Conservation (phyloP, 495 filamentous ascomycete genomes). For the Podospora pseudoanserina region DNA sequence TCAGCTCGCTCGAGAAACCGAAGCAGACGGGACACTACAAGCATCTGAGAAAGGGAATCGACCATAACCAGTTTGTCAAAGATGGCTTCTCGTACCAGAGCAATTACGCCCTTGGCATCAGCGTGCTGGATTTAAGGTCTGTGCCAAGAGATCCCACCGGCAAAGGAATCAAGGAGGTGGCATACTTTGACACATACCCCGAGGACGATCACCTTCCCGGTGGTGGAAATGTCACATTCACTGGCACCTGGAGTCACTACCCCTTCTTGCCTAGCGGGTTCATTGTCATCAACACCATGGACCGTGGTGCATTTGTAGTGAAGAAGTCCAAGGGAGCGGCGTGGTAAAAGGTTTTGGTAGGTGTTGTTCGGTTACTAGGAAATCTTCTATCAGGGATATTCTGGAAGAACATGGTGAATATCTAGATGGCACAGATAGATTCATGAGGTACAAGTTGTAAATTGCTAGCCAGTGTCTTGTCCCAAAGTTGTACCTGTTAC, state of each 20-base stretch:
- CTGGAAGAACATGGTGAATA: too few relatives aligned
- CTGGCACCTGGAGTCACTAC: slow-evolving; percentile 52
- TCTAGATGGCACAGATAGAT: too few relatives aligned
- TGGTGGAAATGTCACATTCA: slow-evolving; percentile 42
- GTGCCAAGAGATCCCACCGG: slow-evolving; percentile 38
- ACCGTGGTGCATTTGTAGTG: slow-evolving; percentile 52
- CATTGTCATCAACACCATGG: slow-evolving; percentile 55
- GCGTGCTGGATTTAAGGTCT: slow-evolving; percentile 47
- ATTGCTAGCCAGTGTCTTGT: too few relatives aligned
- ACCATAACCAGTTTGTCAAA: slow-evolving; percentile 56
- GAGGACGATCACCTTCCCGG: slow-evolving; percentile 48
- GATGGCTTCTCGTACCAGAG: slow-evolving; percentile 49
- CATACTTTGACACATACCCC: slow-evolving; percentile 54
- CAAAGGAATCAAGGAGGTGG: slow-evolving; percentile 44
- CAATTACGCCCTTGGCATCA: slow-evolving; percentile 51
- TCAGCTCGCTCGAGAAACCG: slow-evolving; percentile 44
- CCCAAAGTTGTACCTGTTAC: too few relatives aligned
- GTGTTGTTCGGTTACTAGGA: too few relatives aligned
- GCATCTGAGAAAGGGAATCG: slow-evolving; percentile 41
- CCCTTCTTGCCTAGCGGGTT: slow-evolving; percentile 51
- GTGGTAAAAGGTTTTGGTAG: background rate
- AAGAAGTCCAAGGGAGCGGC: slow-evolving; percentile 26
- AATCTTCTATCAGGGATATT: too few relatives aligned
- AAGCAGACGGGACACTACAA: slow-evolving; percentile 52
- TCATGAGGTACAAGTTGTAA: too few relatives aligned